Conservation (phyloP, 2,329 filamentous ascomycete genomes). For the Scleromitrula shiraiana region DNA sequence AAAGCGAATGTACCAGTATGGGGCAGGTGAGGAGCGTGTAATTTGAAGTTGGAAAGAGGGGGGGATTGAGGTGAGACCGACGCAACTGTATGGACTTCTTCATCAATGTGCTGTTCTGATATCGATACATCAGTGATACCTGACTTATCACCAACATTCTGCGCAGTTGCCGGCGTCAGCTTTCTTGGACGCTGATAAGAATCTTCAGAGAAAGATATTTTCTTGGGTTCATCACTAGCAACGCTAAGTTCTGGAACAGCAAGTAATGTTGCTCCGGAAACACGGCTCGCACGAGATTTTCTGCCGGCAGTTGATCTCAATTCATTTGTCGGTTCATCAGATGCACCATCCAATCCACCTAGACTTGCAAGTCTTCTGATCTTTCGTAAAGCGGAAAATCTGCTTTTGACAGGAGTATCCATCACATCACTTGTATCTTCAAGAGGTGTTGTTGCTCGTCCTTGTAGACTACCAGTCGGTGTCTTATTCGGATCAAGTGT, state of each 20-base stretch:
- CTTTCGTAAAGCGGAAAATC: slow-evolving; percentile 2
- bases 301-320: not conserved
- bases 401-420: slow-evolving; percentile 4
- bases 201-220: too few relatives aligned
- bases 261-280: not conserved
- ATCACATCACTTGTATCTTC: not conserved
- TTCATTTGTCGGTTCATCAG: not conserved
- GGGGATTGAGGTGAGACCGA: too few relatives aligned
- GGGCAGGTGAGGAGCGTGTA: not conserved
- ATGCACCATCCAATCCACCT: slow-evolving; percentile 5
- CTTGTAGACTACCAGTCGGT: not conserved
- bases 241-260: too few relatives aligned
- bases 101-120: too few relatives aligned
- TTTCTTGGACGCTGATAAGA: too few relatives aligned
- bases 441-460: not conserved
- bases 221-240: too few relatives aligned
- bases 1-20: not conserved
- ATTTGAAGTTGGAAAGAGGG: too few relatives aligned
- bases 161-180: too few relatives aligned
- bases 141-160: too few relatives aligned
- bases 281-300: not conserved
- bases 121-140: too few relatives aligned
- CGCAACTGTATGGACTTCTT: too few relatives aligned
- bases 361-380: slow-evolving; percentile 4
- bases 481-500: not conserved